Evolutionary conservation across 1,139 yeast species (phyloP), one percentile per base, ranked within the genome.

Genomic region (Kurtzmaniella quercitrusa): DNA sequence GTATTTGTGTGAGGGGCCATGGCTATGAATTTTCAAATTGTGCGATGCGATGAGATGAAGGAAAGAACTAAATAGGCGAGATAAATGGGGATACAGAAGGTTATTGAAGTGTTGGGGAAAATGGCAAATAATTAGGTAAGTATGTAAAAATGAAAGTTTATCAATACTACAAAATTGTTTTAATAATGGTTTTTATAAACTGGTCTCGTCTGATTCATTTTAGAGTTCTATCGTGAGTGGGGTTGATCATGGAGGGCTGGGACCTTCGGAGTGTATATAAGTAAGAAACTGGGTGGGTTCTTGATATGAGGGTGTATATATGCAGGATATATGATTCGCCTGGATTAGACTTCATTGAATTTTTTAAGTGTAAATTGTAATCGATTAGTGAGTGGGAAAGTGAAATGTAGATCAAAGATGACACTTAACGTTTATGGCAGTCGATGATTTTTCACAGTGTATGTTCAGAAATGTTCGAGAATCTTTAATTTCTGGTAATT

Each of bases 1-100:
- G 18, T 39, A 21, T 19, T 15, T 14, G 28, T 38, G 11, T 39
- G 47, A 15, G 48, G 42, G 20, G 45, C 33, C 50, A 45, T 45
- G 30, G 30, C n/a, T 12, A 5, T 26, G 30, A 26, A 5, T 26
- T 26, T 26, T 26, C n/a, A 3, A 26, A 11, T 21, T 21, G n/a
- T 26, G 30, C 30, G 30, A 26, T 26, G 34, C 3, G 38, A 17
- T 19, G 33, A 9, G 33, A 39, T 32, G 30, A n/a, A 17, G n/a
- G n/a, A 36, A 28, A n/a, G 12, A 17, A 18, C n/a, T 4, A 14
- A 26, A 12, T 32, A 35, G n/a, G 33, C 8, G 23, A n/a, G 18
- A 20, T 12, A 20, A 4, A 17, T n/a, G 33, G n/a, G 38, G 18
- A 7, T 19, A 26, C n/a, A 26, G n/a, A 26, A 26, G 4, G 30